Conservation (phyloP, 192 early-diverging fungal genomes). For the Phycomyces nitens region DNA sequence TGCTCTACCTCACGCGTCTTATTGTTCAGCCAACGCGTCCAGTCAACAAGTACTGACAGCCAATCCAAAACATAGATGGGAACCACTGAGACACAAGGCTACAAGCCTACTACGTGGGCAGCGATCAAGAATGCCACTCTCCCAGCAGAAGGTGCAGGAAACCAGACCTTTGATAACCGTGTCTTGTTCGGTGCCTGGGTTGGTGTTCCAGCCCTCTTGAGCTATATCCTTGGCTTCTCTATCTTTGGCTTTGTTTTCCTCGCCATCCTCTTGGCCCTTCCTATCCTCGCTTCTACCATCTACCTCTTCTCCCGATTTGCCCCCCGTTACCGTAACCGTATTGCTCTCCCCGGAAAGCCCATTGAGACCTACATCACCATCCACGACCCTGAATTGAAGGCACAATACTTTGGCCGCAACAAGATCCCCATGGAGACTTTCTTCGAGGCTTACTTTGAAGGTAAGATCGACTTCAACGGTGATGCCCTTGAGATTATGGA, state of each 20-base stretch:
- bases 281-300: constrained; percentile 72
- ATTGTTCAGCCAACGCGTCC: too few species aligned
- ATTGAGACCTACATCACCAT: constrained; percentile 89
- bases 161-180: constrained; percentile 74
- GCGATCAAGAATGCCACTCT: constrained; percentile 52
- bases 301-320: constrained; percentile 63
- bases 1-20: too few species aligned
- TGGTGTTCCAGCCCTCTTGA: constrained; percentile 64
- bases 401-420: constrained; percentile 66
- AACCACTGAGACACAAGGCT: background rate
- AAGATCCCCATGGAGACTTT: constrained; percentile 98
- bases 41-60: background rate
- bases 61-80: background rate
- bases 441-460: constrained; percentile 96
- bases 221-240: constrained; percentile 61
- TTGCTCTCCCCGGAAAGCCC: constrained; percentile 73
- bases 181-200: constrained; percentile 58
- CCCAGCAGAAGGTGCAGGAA: constrained; percentile 84
- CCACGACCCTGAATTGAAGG: constrained; percentile 73
- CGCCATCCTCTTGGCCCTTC: constrained; percentile 58
- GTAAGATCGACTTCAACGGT: constrained; percentile 87
- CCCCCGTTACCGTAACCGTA: constrained; percentile 58
- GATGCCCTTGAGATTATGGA: constrained; percentile 88
- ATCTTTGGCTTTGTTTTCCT: constrained; percentile 60
- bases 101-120: constrained; percentile 50